Evolutionary conservation across 176 grass and related monocot species (phyloP).

Genomic region (Aegilops umbellulata): DNA sequence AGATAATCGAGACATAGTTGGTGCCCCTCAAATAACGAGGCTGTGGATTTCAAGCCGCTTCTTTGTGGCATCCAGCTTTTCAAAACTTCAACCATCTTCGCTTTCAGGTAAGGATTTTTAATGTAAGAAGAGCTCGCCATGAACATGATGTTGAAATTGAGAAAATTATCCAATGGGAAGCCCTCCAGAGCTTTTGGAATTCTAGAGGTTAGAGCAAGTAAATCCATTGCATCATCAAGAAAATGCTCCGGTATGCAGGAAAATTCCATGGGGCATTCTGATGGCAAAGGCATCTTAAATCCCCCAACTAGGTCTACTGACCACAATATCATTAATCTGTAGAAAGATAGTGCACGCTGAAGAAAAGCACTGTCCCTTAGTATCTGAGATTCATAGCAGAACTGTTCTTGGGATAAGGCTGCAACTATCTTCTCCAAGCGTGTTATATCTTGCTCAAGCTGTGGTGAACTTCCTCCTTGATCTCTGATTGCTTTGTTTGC

Average conservation of each 20-base stretch:
- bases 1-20: conserved; percentile 84
- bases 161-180: conserved; percentile 78
- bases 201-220: conserved; percentile 92
- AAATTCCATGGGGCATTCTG: conserved; percentile 87
- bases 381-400: conserved; percentile 96
- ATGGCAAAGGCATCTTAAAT: conserved; percentile 96
- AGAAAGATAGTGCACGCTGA: conserved; percentile 83
- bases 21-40: conserved; percentile 91
- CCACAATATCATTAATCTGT: conserved; percentile 95
- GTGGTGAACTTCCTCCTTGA: conserved; percentile 68
- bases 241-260: conserved; percentile 95
- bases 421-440: conserved; percentile 84
- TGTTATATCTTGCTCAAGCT: conserved; percentile 91
- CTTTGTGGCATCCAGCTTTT: conserved; percentile 91
- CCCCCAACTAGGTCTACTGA: conserved; percentile 81
- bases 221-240: conserved; percentile 98
- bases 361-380: conserved; percentile 81
- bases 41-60: conserved; percentile 69
- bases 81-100: conserved; percentile 99
- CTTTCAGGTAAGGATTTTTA: conserved; percentile 95
- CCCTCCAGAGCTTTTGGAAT: conserved; percentile 90
- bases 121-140: conserved; percentile 89
- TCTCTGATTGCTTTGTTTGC: conserved; percentile 74
- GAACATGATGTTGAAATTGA: conserved; percentile 99
- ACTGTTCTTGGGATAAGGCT: conserved; percentile 76